A percentile compares a stretch with the other conserved stretches of the same genome.
Evolutionary conservation across 2,329 filamentous ascomycete genomes (phyloP).

Genomic region (Colletotrichum chrysophilum): DNA sequence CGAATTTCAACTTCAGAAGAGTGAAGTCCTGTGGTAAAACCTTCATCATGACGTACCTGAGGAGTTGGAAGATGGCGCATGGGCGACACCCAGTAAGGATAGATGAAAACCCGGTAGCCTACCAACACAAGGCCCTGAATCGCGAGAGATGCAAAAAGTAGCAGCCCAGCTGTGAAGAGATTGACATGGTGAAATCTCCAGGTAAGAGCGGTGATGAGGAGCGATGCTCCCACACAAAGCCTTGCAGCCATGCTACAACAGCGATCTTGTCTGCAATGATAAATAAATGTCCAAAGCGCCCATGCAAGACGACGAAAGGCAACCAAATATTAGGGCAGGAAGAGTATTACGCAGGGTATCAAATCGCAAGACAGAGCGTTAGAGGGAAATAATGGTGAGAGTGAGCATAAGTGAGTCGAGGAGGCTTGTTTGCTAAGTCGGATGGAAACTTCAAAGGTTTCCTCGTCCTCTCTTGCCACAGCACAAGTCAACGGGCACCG

Average conservation of each 20-base stretch:
- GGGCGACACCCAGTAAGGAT: conserved; percentile 28
- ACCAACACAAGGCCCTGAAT: conserved; percentile 25
- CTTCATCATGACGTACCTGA: conserved; percentile 31
- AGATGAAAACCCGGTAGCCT: conserved; percentile 42
- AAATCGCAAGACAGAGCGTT: neutral
- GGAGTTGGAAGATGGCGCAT: conserved; percentile 41
- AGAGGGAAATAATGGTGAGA: neutral
- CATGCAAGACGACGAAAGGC: neutral
- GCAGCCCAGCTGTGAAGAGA: neutral
- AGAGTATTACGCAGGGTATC: rapidly evolving
- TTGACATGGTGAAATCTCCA: neutral
- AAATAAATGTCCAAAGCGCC: neutral
- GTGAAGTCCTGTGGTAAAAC: neutral
- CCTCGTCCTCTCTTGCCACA: neutral
- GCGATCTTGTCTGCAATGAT: neutral
- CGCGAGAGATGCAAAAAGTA: neutral
- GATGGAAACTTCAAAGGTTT: neutral
- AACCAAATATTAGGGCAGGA: neutral
- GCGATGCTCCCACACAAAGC: neutral
- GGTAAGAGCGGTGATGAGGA: neutral
- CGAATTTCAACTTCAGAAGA: neutral
- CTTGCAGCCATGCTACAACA: neutral
- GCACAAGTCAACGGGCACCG: neutral
- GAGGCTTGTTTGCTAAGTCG: neutral
- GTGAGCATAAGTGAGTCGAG: neutral